Evolutionary conservation across 345 rosid genomes (phyloP).

Genomic region (Eucalyptus cloeziana): DNA sequence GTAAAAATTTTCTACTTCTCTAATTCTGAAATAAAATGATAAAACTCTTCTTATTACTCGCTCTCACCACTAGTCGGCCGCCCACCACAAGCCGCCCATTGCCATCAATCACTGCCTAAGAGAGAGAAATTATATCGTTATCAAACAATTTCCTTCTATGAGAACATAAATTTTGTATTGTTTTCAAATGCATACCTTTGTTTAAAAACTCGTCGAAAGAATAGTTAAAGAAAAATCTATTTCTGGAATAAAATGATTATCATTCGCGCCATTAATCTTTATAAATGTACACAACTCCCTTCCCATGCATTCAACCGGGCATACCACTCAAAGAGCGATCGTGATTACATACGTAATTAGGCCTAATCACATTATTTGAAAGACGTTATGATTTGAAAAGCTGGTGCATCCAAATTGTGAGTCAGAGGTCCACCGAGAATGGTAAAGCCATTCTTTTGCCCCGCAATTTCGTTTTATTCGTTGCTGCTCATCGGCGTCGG

Average conservation of each 20-base stretch:
- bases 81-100: fast-evolving
- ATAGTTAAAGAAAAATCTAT: no score
- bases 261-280: fast-evolving
- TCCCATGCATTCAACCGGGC: neutral
- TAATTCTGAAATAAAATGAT: no score
- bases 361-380: no score
- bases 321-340: neutral
- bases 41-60: fast-evolving
- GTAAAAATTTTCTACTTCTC: fast-evolving
- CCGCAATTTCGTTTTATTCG: neutral
- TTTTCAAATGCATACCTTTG: fast-evolving
- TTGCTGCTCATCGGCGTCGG: neutral
- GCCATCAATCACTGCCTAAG: fast-evolving
- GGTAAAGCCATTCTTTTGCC: neutral
- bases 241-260: fast-evolving
- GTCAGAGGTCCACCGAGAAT: neutral
- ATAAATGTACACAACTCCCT: neutral
- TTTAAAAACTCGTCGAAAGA: fast-evolving
- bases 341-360: no score
- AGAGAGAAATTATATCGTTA: no score
- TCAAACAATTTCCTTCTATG: fast-evolving
- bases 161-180: fast-evolving
- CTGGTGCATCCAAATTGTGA: neutral
- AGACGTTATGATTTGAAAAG: neutral
- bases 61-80: fast-evolving